Evolutionary conservation across 768 basidiomycete genomes (phyloP).

Genomic region (Tephrocybe sp.): DNA sequence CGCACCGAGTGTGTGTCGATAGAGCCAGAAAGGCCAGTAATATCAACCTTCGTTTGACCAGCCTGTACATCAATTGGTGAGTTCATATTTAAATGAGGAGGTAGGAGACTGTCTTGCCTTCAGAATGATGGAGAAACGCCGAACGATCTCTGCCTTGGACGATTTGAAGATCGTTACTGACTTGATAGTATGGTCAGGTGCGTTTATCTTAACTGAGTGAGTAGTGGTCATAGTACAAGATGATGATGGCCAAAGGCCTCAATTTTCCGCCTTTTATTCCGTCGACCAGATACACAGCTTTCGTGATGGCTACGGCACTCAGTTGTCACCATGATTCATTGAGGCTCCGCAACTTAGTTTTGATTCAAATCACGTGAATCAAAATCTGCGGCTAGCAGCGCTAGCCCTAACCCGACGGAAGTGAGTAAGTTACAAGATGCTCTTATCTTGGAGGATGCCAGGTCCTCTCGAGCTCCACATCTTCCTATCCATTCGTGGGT

Average conservation of each 20-base stretch:
- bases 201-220: slow-evolving; percentile 20
- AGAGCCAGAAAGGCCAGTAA: slow-evolving; percentile 44
- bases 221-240: slow-evolving; percentile 1
- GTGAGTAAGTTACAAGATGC: too few species aligned
- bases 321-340: too few species aligned
- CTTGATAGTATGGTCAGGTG: slow-evolving; percentile 45
- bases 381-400: too few species aligned
- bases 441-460: too few species aligned
- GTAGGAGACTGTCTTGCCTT: slow-evolving; percentile 30
- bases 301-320: not conserved
- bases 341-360: too few species aligned
- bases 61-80: slow-evolving; percentile 29
- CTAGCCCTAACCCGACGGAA: too few species aligned
- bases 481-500: too few species aligned
- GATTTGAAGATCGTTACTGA: slow-evolving; percentile 58
- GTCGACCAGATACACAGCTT: too few species aligned
- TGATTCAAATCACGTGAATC: too few species aligned
- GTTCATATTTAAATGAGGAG: not conserved
- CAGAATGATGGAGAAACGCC: slow-evolving; percentile 45
- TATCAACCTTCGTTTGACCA: slow-evolving; percentile 51
- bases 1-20: slow-evolving; percentile 53
- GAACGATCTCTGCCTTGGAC: slow-evolving; percentile 52
- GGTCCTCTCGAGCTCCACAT: too few species aligned
- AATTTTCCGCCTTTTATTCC: not conserved
- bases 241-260: not conserved